A percentile compares a stretch with the other conserved stretches of the same genome.
Evolutionary conservation across 2,329 filamentous ascomycete species (phyloP).

Genomic region (Parascedosporium putredinis): DNA sequence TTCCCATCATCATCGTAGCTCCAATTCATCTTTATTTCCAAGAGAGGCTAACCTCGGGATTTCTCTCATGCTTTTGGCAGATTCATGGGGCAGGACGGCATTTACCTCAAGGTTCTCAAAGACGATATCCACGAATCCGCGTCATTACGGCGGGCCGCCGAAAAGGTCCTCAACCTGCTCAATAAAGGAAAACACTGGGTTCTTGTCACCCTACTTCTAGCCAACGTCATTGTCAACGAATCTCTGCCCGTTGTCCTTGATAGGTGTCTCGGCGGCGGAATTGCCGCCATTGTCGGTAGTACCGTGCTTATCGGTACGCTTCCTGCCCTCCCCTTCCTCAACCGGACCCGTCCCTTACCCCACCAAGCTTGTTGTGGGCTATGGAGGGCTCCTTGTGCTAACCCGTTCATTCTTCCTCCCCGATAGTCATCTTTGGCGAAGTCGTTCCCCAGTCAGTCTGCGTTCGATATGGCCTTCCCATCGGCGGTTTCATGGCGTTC

Average conservation of each 20-base stretch:
- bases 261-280: conserved; percentile 83
- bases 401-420: conserved; percentile 10
- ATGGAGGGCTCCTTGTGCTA: too few relatives aligned
- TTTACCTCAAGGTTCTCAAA: conserved; percentile 91
- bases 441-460: conserved; percentile 93
- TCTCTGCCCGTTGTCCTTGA: conserved; percentile 92
- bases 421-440: conserved; percentile 89
- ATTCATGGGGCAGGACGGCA: conserved; percentile 71
- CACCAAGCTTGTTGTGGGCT: too few relatives aligned
- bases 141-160: conserved; percentile 61
- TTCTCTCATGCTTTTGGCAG: conserved; percentile 17
- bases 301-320: conserved; percentile 81
- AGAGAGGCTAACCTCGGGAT: neutral
- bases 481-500: conserved; percentile 87
- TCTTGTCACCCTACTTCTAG: conserved; percentile 81
- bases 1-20: too few relatives aligned
- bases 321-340: too few relatives aligned
- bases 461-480: conserved; percentile 88
- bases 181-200: conserved; percentile 96
- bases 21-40: too few relatives aligned
- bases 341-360: too few relatives aligned
- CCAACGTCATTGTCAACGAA: conserved; percentile 97
- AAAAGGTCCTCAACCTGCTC: conserved; percentile 67
- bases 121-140: conserved; percentile 78
- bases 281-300: conserved; percentile 86